Base-by-base conservation (phyloP, 129 eudicot genomes). In the Flaveria bidentis region DNA sequence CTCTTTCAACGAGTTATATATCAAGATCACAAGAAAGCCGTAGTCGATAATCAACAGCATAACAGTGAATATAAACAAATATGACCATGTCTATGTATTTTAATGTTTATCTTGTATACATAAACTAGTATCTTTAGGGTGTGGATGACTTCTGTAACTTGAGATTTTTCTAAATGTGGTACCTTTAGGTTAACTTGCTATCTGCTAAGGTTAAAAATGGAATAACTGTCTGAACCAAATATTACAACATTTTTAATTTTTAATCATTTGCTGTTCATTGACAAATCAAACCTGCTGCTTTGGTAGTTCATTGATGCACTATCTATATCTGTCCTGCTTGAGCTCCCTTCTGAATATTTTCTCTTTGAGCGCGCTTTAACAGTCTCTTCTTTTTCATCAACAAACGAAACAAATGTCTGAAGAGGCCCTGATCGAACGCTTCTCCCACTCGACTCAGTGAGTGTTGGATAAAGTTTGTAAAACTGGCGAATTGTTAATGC, bases 341-440 rank as follows among this genome's bases (percentile, higher is more conserved):
- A 81, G 58, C 52, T 72, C 26, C 46, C 83, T 64, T 87, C 90
- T 45, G 46, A 26, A 44, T 75, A 81, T 50, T 83, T 83, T 72
- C 80, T 80, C 71, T 83, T 85, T 58, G 88, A 88, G 22, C 81
- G 84, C 20, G 78, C 55, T 76, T 49, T 79, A 6, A 71, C 61
- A 15, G 78, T 63, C 76, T 87, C 89, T 80, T 85, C 88, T 82
- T 87, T 90, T 58, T 87, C 86, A 66, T 84, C 87, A 72, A 75
- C 85, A 71, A 90, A 90, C 1, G 92, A 79, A 41, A 90, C 28
- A 58, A 85, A 90, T 28, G 85, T 82, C 25, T 77, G 89, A 39
- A 92, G 80, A 16, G 82, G 82, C 15, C 77, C 83, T 9, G 92
- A 80, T 18, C 70, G 74, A 6, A 88, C 53, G 69, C 87, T 85